Evolutionary conservation across 2,329 filamentous ascomycete species (phyloP).

Genomic region (Beauveria pseudobassiana): DNA sequence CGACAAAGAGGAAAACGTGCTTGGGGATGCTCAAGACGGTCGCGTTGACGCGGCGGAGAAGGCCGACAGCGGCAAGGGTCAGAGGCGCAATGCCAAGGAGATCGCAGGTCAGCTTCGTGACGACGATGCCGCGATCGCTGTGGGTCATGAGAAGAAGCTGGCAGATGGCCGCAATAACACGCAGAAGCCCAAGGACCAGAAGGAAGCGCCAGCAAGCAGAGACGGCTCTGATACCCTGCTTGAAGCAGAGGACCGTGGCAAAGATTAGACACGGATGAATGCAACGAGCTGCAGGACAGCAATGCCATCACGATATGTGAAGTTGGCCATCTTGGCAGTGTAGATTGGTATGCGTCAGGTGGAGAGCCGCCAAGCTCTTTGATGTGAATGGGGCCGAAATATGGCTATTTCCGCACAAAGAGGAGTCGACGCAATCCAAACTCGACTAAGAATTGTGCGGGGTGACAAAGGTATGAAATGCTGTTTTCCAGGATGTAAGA

Average conservation of each 20-base stretch:
- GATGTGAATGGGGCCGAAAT: neutral
- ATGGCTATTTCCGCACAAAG: neutral
- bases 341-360: neutral
- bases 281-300: constrained; percentile 13
- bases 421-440: neutral
- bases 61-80: constrained; percentile 12
- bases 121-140: constrained; percentile 1
- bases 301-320: constrained; percentile 14
- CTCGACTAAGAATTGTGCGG: neutral
- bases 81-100: constrained; percentile 14
- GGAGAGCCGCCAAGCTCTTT: neutral
- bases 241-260: constrained; percentile 13
- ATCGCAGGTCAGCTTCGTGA: constrained; percentile 14
- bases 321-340: constrained; percentile 7
- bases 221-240: constrained; percentile 11
- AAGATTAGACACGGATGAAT: constrained; percentile 11
- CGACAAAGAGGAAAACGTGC: constrained; percentile 5
- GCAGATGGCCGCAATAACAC: constrained; percentile 13
- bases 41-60: constrained; percentile 11
- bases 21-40: neutral
- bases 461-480: neutral
- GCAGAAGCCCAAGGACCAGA: constrained; percentile 12
- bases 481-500: neutral
- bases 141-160: constrained; percentile 12
- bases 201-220: constrained; percentile 14